These are phyloP conservation scores for Fusarium papillatum DNA, from an alignment of 2,329 filamentous ascomycete species.

Conservation along the genomic window DNA sequence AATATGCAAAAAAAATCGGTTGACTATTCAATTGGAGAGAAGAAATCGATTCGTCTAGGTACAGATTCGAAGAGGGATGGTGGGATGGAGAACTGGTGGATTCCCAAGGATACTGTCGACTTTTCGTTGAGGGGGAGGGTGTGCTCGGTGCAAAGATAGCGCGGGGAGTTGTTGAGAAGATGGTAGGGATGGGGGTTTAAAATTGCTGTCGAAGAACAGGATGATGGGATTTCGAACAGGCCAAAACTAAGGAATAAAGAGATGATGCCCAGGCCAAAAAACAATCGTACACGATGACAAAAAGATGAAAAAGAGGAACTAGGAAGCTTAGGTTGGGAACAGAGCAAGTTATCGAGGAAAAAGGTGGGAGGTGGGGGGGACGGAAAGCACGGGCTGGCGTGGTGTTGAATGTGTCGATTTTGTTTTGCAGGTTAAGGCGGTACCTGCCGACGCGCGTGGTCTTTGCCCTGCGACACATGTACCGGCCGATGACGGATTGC, in stretches of 20 bases:
- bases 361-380: conserved; percentile 31
- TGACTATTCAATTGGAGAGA: neutral
- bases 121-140: conserved; percentile 32
- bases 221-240: neutral
- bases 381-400: conserved; percentile 22
- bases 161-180: conserved; percentile 34
- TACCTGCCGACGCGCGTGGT: conserved; percentile 7
- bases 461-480: neutral
- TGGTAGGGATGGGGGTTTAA: neutral
- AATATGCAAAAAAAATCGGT: neutral
- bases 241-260: neutral
- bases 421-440: conserved; percentile 2
- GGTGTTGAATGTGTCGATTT: conserved; percentile 32
- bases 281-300: conserved; percentile 16
- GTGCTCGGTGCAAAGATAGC: conserved; percentile 11
- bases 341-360: conserved; percentile 4
- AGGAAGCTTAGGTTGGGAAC: neutral
- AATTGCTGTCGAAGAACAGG: neutral
- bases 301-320: conserved; percentile 18
- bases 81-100: neutral
- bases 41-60: neutral
- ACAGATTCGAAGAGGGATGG: neutral
- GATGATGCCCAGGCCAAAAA: neutral
- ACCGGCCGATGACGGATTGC: conserved; percentile 5
- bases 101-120: conserved; percentile 5